Base-by-base conservation (phyloP, 352 stramenopile genomes). In the Phytophthora fragariaefolia region DNA sequence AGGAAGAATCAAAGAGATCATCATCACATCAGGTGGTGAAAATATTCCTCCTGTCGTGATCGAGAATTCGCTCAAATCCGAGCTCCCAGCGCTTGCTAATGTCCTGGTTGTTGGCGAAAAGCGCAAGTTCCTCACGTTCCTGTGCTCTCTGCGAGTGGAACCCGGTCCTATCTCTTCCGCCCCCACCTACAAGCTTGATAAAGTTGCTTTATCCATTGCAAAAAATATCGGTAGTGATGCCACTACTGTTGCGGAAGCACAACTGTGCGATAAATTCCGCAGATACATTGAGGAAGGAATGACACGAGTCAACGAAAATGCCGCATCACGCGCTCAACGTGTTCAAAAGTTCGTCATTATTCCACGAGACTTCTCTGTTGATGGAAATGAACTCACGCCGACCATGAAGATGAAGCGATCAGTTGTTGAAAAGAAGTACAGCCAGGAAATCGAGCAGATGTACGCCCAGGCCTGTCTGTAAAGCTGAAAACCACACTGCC, bases 341-440 rank as follows among this genome's bases (percentile, higher is more conserved):
- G 77, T 96, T 60, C 79, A 93, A 27, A 97, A 97, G 67, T 97
- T 90, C 67, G 56, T 79, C 27, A 75, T 97, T 27, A 62, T 97
- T 20, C 67, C 76, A 10, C 70, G 73, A 23, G 89, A 97, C 55
- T 98, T 98, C 66, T 93, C 82, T 40, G 80, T 97, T n/a, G 56
- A 68, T 6, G 90, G 76, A 3, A 94, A 93, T 28, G 93, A 98
- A 63, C 79, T 98, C 6, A 98, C 94, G 34, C 93, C 95, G 4
- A 98, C 95, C 43, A 82, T 98, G 70, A 98, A 98, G 77, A 75
- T 98, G 58, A 98, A 98, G 80, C 85, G 95, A 7, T 71, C 79
- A 7, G 79, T 97, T 17, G 88, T 97, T 18, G 74, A 84, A 36
- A 88, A 96, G 52, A 95, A 97, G 74, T 97, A 98, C 76, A 71